Conservation (phyloP, 805 yeast species). For the Candida multigemmis region DNA sequence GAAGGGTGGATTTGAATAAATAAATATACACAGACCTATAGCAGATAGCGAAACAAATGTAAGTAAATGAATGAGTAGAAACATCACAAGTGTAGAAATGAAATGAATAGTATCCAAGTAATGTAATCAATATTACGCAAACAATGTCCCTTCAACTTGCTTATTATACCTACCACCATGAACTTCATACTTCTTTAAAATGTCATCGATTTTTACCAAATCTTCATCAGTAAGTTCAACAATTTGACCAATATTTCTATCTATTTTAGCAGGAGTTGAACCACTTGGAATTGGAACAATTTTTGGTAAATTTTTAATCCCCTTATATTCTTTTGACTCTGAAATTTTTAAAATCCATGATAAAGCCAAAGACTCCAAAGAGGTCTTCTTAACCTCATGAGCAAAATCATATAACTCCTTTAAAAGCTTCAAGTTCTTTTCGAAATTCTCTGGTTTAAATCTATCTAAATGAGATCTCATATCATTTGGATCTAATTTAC, state of each 20-base stretch:
- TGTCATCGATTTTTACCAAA: conserved; percentile 40
- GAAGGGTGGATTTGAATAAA: too few relatives aligned
- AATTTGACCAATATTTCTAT: conserved; percentile 44
- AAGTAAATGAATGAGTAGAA: too few relatives aligned
- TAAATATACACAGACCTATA: too few relatives aligned
- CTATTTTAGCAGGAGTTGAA: conserved; percentile 47
- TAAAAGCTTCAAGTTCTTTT: conserved; percentile 43
- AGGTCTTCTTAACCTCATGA: conserved; percentile 32
- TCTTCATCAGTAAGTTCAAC: conserved; percentile 47
- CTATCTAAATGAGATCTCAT: conserved; percentile 36
- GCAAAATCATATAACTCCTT: conserved; percentile 43
- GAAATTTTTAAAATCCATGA: conserved; percentile 51
- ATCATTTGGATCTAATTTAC: conserved; percentile 50
- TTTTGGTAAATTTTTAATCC: conserved; percentile 35
- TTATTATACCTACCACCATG: conserved; percentile 46
- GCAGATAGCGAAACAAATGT: too few relatives aligned
- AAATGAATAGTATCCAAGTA: too few relatives aligned
- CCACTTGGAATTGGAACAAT: conserved; percentile 80
- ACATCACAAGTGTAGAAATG: too few relatives aligned
- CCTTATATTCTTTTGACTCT: conserved; percentile 45
- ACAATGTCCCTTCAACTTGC: too few relatives aligned
- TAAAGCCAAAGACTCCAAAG: conserved; percentile 46
- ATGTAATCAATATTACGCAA: too few relatives aligned
- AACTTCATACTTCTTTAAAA: conserved; percentile 34
- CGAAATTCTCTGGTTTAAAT: conserved; percentile 47